Evolutionary conservation across 2,329 filamentous ascomycete species (phyloP).

Genomic region (Microcyclosporella mali): DNA sequence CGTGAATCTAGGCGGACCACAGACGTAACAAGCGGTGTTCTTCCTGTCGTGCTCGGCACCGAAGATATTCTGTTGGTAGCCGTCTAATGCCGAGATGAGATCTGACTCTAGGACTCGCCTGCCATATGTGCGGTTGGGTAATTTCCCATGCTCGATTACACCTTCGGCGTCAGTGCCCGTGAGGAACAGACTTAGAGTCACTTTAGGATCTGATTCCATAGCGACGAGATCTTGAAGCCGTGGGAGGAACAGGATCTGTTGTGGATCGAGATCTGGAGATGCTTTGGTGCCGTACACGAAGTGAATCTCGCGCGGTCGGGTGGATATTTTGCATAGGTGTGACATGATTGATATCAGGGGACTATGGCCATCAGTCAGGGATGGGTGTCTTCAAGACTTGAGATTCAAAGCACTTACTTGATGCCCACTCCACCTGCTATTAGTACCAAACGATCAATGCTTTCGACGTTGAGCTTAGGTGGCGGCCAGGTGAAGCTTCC

Average conservation of each 20-base stretch:
- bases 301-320: slow-evolving; percentile 42
- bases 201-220: slow-evolving; percentile 14
- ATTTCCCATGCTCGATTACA: slow-evolving; percentile 24
- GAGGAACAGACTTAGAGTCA: slow-evolving; percentile 28
- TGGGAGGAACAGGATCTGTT: slow-evolving; percentile 43
- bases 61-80: slow-evolving; percentile 15
- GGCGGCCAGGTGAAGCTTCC: slow-evolving; percentile 79
- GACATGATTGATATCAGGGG: slow-evolving; percentile 69
- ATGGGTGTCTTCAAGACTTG: background rate
- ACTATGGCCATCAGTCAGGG: slow-evolving; percentile 33
- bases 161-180: slow-evolving; percentile 24
- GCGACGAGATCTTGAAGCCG: slow-evolving; percentile 35
- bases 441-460: slow-evolving; percentile 59
- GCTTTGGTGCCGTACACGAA: slow-evolving; percentile 59
- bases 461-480: slow-evolving; percentile 34
- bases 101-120: slow-evolving; percentile 30
- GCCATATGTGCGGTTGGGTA: slow-evolving; percentile 27
- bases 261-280: slow-evolving; percentile 24
- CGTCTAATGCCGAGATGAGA: slow-evolving; percentile 35
- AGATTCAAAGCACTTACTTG: slow-evolving; percentile 48
- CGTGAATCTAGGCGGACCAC: slow-evolving; percentile 45
- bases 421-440: slow-evolving; percentile 78
- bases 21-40: slow-evolving; percentile 42
- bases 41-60: slow-evolving; percentile 31
- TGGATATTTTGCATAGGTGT: slow-evolving; percentile 39